Evolutionary conservation across 768 basidiomycete species (phyloP), one percentile per base, ranked within the genome.

Genomic region (Lactarius pseudohatsudake): DNA sequence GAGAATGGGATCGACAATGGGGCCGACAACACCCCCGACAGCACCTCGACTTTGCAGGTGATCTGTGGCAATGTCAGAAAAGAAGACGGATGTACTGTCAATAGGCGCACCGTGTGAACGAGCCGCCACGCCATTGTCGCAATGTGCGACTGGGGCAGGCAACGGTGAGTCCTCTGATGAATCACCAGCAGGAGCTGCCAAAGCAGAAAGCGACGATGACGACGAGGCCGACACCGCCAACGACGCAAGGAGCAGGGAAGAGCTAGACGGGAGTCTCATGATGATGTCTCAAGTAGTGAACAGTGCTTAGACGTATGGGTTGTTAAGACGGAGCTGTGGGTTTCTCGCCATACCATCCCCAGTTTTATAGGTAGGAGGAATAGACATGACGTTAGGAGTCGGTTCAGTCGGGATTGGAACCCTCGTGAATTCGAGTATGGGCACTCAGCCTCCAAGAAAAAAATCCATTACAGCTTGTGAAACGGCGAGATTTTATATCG

Each of bases 211-310:
- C n/a, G 76, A 76, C 2, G 72, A 70, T 1, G 75, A 69, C 20
- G 75, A 75, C 0, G 76, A 74, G 4, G 73, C 70, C 41, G 65
- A 66, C 47, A 72, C 65, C 20, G 75, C 76, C 56, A 77, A 71
- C 20, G 74, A 70, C 9, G 75, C 76, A 47, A 77, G 65, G 62
- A 77, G 18, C 53, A 77, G 50, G n/a, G 76, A 77, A 55, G 76
- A 76, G 71, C 76, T 75, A 47, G 75, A 62, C 2, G 74, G 70
- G 59, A 76, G 56, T 62, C 69, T 74, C 76, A 77, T 77, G 67
- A 50, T 64, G 68, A 57, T 65, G 60, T 59, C 20, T 62, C 22
- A 60, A 55, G 67, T 71, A 65, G 61, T 22, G 36, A 43, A 34
- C 22, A 60, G 59, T 50, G 34, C 2, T 41, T 28, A 38, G 45